These are phyloP conservation scores for Ochetophila trinervis DNA, from an alignment of 306 rosid species.

Conservation along the genomic window DNA sequence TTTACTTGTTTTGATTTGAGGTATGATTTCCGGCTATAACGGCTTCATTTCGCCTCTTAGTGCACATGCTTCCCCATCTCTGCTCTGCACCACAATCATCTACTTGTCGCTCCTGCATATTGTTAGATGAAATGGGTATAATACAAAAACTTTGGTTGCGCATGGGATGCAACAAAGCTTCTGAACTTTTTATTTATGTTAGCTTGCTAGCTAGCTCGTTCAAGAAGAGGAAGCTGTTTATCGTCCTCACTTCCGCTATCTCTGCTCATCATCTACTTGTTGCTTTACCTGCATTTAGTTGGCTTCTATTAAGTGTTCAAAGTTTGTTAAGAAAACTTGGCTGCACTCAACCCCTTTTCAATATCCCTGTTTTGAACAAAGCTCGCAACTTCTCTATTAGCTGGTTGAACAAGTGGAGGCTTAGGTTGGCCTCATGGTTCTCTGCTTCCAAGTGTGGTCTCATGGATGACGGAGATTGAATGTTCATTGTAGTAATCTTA, in stretches of 20 bases:
- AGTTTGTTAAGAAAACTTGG: constrained; percentile 17
- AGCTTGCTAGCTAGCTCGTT: constrained; percentile 44
- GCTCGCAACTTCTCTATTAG: constrained; percentile 1
- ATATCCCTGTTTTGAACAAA: constrained; percentile 14
- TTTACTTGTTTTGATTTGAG: constrained; percentile 68
- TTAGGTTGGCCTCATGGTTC: constrained; percentile 10
- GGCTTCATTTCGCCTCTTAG: constrained; percentile 47
- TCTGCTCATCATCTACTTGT: constrained; percentile 37
- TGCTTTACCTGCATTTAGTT: constrained; percentile 25
- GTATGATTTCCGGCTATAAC: constrained; percentile 62
- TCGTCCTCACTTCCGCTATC: constrained; percentile 20
- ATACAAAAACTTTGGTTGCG: constrained; percentile 39
- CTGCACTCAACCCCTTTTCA: constrained; percentile 8
- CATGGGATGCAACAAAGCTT: constrained; percentile 38
- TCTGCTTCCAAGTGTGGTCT: not conserved
- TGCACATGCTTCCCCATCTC: constrained; percentile 36
- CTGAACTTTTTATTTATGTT: constrained; percentile 34
- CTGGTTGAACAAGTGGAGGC: constrained; percentile 25
- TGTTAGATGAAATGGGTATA: constrained; percentile 26
- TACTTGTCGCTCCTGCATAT: constrained; percentile 48
- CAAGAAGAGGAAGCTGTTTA: constrained; percentile 39
- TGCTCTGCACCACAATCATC: constrained; percentile 66
- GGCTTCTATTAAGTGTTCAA: constrained; percentile 13
- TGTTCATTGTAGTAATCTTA: constrained; percentile 1
- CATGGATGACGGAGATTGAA: not conserved